These are phyloP conservation scores for Inga oerstediana DNA, from an alignment of 306 rosid genomes.

Conservation along the genomic window DNA sequence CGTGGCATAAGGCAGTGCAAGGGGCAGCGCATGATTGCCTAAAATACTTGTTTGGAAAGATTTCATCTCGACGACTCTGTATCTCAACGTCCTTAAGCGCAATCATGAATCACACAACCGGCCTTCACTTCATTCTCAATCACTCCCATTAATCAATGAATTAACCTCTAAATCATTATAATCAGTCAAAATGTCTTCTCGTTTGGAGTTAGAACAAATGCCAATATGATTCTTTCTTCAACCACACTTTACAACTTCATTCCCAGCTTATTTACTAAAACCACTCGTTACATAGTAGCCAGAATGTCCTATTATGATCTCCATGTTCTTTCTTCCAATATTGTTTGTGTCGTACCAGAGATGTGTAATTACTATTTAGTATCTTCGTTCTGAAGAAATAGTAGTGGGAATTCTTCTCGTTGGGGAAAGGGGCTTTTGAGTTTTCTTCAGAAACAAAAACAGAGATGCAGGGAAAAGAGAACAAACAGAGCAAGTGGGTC, in stretches of 20 bases:
- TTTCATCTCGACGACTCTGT: not conserved
- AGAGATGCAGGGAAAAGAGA: not conserved
- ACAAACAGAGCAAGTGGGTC: not conserved
- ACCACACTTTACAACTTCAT: not conserved
- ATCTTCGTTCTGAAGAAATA: conserved; percentile 8
- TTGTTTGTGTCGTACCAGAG: not conserved
- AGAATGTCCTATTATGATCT: not conserved
- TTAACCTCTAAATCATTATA: not conserved
- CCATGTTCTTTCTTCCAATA: conserved; percentile 15
- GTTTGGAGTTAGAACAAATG: not conserved
- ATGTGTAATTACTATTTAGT: not conserved
- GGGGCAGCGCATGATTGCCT: not conserved
- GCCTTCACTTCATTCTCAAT: not conserved
- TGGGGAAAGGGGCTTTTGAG: conserved; percentile 18
- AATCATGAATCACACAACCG: not conserved
- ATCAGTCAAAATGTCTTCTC: not conserved
- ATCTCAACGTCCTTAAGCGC: not conserved
- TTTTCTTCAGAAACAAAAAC: not conserved
- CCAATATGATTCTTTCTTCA: not conserved
- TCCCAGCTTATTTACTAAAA: not conserved
- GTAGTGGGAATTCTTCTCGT: not conserved
- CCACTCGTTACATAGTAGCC: not conserved
- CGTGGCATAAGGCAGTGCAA: not conserved
- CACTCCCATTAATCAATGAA: conserved; percentile 2
- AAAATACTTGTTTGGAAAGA: not conserved